These are phyloP conservation scores for Sambucus nigra DNA, from an alignment of 129 eudicot genomes.

Conservation along the genomic window DNA sequence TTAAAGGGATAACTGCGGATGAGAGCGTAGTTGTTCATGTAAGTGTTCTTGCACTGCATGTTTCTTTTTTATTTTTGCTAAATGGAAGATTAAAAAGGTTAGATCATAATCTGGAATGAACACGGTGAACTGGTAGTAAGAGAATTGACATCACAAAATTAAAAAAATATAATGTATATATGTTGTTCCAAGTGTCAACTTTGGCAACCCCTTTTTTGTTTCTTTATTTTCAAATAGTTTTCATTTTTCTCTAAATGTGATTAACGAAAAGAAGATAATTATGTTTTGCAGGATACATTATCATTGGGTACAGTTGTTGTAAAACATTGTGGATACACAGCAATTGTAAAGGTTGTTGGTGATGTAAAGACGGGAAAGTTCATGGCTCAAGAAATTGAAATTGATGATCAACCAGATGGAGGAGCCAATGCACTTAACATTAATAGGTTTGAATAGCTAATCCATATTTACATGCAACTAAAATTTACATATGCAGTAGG, in stretches of 20 bases:
- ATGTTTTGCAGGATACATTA: constrained; percentile 61
- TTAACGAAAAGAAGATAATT: constrained; percentile 6
- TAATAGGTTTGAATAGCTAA: constrained; percentile 50
- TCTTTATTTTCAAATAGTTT: background rate
- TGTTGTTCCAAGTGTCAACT: background rate
- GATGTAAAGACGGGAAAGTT: constrained; percentile 49
- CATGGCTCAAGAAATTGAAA: constrained; percentile 46
- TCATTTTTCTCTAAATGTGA: constrained; percentile 5
- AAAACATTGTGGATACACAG: constrained; percentile 75
- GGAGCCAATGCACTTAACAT: constrained; percentile 93
- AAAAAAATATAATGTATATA: too few species aligned
- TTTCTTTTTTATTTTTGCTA: too few species aligned
- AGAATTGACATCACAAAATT: too few species aligned
- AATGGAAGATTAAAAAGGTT: too few species aligned
- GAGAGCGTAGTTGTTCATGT: constrained; percentile 94
- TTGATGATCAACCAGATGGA: constrained; percentile 96
- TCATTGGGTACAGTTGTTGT: constrained; percentile 70
- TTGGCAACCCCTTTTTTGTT: background rate
- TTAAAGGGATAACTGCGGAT: constrained; percentile 94
- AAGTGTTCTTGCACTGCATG: constrained; percentile 28
- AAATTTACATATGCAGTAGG: too few species aligned
- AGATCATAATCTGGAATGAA: too few species aligned
- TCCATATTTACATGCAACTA: background rate
- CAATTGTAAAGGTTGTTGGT: constrained; percentile 76
- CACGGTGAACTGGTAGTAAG: too few species aligned